Evolutionary conservation across 768 basidiomycete genomes (phyloP).

Genomic region (Suillus sp.): DNA sequence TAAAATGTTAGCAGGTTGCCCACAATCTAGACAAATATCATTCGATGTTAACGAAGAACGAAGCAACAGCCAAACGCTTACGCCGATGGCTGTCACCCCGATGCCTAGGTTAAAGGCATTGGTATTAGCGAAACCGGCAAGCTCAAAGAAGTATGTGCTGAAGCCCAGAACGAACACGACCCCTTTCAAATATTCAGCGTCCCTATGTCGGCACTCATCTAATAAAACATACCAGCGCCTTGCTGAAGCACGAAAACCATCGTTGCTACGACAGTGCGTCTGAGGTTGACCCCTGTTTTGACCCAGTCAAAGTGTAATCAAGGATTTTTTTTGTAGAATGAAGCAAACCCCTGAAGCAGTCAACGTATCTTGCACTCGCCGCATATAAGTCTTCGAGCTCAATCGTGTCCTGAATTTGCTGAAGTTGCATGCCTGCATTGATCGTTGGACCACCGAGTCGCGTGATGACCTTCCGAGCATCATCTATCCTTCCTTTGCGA

Average conservation of each 20-base stretch:
- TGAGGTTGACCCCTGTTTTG: conserved; percentile 24
- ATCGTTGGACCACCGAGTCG: conserved; percentile 26
- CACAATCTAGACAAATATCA: conserved; percentile 18
- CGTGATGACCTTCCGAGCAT: conserved; percentile 24
- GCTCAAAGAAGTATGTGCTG: conserved; percentile 39
- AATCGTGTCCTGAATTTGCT: conserved; percentile 34
- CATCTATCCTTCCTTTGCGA: conserved; percentile 29
- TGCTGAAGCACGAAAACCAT: conserved; percentile 36
- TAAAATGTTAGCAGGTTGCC: conserved; percentile 32
- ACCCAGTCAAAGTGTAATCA: background rate
- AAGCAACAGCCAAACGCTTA: conserved; percentile 10
- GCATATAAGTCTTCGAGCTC: conserved; percentile 32
- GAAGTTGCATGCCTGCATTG: conserved; percentile 25
- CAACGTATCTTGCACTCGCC: conserved; percentile 29
- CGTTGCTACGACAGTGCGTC: conserved; percentile 30
- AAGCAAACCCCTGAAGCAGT: conserved; percentile 34
- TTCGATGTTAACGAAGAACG: background rate
- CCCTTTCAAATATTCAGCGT: conserved; percentile 17
- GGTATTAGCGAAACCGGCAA: conserved; percentile 31
- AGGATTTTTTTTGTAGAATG: background rate
- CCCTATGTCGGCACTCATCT: background rate
- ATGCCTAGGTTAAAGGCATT: conserved; percentile 37
- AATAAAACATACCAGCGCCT: conserved; percentile 21
- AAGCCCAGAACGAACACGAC: conserved; percentile 31
- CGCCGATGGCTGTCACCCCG: conserved; percentile 31